phyloP scores from a whole-genome alignment of 108 stramenopile species.

The Skeletonema costatum region DNA sequence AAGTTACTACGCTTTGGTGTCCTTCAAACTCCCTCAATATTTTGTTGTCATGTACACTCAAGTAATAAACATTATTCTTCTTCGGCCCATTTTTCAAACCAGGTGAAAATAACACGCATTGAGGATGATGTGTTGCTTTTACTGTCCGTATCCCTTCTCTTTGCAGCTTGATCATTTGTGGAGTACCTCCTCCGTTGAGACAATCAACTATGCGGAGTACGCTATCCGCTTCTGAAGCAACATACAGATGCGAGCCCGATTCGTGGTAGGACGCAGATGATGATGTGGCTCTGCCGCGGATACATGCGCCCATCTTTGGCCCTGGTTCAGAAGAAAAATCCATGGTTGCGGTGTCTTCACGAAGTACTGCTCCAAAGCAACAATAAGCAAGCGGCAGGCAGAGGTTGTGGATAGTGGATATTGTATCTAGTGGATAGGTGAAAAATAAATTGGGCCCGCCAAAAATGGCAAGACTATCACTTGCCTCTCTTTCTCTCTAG shows the following conservation, averaged over 20 bases:
- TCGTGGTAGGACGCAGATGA: conserved; percentile 70
- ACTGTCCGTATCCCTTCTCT: conserved; percentile 61
- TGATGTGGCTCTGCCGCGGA: conserved; percentile 54
- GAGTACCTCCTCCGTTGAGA: conserved; percentile 34
- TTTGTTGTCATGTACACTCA: conserved; percentile 82
- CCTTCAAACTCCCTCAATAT: conserved; percentile 81
- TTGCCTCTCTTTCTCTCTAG: no score
- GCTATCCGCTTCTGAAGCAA: conserved; percentile 66
- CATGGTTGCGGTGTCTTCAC: conserved; percentile 34
- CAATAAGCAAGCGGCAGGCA: no score
- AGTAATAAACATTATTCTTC: conserved; percentile 56
- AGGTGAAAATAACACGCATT: conserved; percentile 67
- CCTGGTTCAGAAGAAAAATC: conserved; percentile 73
- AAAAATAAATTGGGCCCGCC: no score
- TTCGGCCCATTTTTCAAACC: conserved; percentile 32
- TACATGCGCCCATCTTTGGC: conserved; percentile 63
- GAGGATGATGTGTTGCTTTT: conserved; percentile 66
- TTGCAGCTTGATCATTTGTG: conserved; percentile 58
- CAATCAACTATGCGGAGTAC: conserved; percentile 66
- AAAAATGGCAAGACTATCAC: no score
- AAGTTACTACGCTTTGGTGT: conserved; percentile 58
- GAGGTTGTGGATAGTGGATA: no score
- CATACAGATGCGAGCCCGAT: conserved; percentile 73
- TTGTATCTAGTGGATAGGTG: no score
- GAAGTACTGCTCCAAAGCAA: no score